A percentile compares a stretch with the other conserved stretches of the same genome.
Conservation (phyloP, 495 filamentous ascomycete genomes). For the Glutinoglossum americanum region DNA sequence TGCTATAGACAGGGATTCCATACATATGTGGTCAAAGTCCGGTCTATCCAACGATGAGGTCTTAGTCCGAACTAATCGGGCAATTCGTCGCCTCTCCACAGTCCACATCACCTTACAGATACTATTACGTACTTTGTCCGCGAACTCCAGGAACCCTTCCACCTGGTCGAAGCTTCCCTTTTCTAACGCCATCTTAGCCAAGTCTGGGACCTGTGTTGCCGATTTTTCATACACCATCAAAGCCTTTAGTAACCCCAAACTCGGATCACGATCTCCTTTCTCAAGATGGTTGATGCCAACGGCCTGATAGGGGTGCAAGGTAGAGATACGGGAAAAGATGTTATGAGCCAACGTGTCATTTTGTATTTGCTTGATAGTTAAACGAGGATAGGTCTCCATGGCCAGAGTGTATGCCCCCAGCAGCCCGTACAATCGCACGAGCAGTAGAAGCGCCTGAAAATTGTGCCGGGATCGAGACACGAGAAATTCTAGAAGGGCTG, state of each 20-base stretch:
- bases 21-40: not conserved
- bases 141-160: slow-evolving; percentile 17
- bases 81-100: slow-evolving; percentile 13
- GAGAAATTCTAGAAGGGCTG: slow-evolving; percentile 27
- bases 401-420: slow-evolving; percentile 33
- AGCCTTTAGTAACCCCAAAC: slow-evolving; percentile 8
- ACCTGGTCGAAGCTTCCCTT: slow-evolving; percentile 17
- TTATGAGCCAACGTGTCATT: slow-evolving; percentile 35
- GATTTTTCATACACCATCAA: slow-evolving; percentile 17
- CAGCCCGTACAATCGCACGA: slow-evolving; percentile 31
- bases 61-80: slow-evolving; percentile 6
- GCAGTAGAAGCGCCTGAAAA: slow-evolving; percentile 32
- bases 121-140: slow-evolving; percentile 11
- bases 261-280: slow-evolving; percentile 3
- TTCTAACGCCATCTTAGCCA: slow-evolving; percentile 16
- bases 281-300: slow-evolving; percentile 22
- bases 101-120: slow-evolving; percentile 15
- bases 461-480: slow-evolving; percentile 31
- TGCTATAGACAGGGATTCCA: not conserved
- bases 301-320: slow-evolving; percentile 28
- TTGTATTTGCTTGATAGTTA: slow-evolving; percentile 40
- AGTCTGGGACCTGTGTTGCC: slow-evolving; percentile 12
- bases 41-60: not conserved
- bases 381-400: slow-evolving; percentile 27
- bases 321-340: slow-evolving; percentile 34